These are phyloP conservation scores for Tricladium varicosporioides DNA, from an alignment of 2,329 filamentous ascomycete species.

Conservation along the genomic window DNA sequence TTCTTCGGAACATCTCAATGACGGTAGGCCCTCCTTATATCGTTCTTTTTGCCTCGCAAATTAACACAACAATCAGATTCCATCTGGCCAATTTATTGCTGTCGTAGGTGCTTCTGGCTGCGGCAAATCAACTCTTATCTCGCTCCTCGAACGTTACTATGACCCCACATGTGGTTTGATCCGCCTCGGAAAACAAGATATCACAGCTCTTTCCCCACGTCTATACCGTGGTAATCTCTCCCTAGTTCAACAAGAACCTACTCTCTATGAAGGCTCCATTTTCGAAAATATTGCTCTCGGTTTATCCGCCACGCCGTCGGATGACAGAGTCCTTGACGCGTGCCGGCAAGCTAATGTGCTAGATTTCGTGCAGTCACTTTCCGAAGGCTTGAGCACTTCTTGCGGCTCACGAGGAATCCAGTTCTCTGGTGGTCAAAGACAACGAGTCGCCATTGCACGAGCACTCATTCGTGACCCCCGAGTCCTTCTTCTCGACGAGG, in stretches of 20 bases:
- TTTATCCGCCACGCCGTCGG: slow-evolving; percentile 43
- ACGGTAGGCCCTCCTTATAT: slow-evolving; percentile 86
- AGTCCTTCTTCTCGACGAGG: slow-evolving; percentile 70
- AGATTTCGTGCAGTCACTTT: slow-evolving; percentile 49
- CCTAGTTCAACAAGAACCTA: slow-evolving; percentile 70
- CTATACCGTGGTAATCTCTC: slow-evolving; percentile 62
- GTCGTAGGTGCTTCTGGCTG: slow-evolving; percentile 90
- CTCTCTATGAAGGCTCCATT: slow-evolving; percentile 65
- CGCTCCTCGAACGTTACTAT: slow-evolving; percentile 88
- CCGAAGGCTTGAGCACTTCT: slow-evolving; percentile 46
- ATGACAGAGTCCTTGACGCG: slow-evolving; percentile 43
- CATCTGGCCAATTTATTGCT: slow-evolving; percentile 84
- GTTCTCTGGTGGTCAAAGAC: slow-evolving; percentile 52
- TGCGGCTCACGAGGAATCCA: slow-evolving; percentile 44
- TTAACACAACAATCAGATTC: slow-evolving; percentile 66
- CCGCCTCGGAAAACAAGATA: slow-evolving; percentile 38
- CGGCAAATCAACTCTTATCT: slow-evolving; percentile 66
- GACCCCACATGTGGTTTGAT: slow-evolving; percentile 53
- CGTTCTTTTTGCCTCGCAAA: slow-evolving; percentile 80
- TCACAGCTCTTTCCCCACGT: slow-evolving; percentile 55
- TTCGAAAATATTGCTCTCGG: slow-evolving; percentile 67
- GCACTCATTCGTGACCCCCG: slow-evolving; percentile 49
- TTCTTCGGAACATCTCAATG: too few relatives aligned
- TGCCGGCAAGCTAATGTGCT: slow-evolving; percentile 48
- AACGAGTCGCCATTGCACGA: slow-evolving; percentile 52